phyloP scores from a whole-genome alignment of 306 rosid genomes.

The Lathyrus oleraceus region DNA sequence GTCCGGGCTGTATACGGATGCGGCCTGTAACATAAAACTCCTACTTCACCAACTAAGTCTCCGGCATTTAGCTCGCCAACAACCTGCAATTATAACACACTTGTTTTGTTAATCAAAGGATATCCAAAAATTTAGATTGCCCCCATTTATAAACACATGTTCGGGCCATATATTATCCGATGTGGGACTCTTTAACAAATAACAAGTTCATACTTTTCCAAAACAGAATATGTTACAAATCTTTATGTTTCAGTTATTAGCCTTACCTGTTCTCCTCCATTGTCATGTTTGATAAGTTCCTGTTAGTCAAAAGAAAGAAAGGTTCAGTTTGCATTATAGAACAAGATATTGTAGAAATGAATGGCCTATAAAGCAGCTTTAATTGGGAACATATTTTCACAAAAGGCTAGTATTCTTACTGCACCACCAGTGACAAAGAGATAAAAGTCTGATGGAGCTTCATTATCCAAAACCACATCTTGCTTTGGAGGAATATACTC shows the following conservation, averaged over 20 bases:
- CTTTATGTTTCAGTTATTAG: background rate
- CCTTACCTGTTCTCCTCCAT: conserved; percentile 69
- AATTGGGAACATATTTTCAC: background rate
- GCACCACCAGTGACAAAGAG: conserved; percentile 69
- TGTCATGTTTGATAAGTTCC: conserved; percentile 54
- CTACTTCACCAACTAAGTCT: conserved; percentile 69
- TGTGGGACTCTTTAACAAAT: too few relatives aligned
- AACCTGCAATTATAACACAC: conserved; percentile 46
- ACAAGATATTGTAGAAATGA: background rate
- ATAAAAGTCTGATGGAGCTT: conserved; percentile 85
- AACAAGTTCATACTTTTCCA: background rate
- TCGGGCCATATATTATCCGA: too few relatives aligned
- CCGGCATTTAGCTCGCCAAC: conserved; percentile 55
- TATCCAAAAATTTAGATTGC: too few relatives aligned
- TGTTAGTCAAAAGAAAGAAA: conserved; percentile 36
- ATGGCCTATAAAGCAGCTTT: background rate
- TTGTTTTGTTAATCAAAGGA: conserved; percentile 13
- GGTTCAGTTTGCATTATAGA: conserved; percentile 13
- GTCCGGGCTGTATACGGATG: conserved; percentile 70
- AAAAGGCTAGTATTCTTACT: conserved; percentile 47
- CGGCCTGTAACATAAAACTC: conserved; percentile 79
- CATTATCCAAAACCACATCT: conserved; percentile 77
- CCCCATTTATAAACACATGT: too few relatives aligned
- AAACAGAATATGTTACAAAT: background rate
- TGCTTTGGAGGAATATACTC: conserved; percentile 96